Percentiles rank a stretch among this genome's conserved stretches.
These are phyloP conservation scores for Candida berthetii DNA, from an alignment of 805 yeast species.

Conservation along the genomic window DNA sequence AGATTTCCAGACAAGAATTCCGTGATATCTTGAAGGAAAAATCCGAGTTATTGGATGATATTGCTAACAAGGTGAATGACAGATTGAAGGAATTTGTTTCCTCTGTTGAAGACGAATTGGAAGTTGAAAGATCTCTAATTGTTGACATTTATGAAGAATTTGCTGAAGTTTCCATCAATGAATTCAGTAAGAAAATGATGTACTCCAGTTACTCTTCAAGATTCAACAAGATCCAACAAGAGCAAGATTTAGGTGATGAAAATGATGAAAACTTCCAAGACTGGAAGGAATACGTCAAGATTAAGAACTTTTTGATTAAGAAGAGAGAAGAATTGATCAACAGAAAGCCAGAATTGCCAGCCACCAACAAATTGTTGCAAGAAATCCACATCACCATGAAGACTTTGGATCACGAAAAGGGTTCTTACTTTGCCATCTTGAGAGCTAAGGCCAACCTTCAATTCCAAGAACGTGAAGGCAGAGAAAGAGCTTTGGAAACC, in stretches of 20 bases:
- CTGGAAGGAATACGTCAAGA: conserved; percentile 55
- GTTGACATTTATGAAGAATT: conserved; percentile 70
- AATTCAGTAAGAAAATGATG: conserved; percentile 56
- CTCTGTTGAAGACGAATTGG: conserved; percentile 27
- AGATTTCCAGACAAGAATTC: conserved; percentile 39
- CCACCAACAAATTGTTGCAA: conserved; percentile 24
- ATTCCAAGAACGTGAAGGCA: conserved; percentile 47
- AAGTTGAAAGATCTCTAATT: conserved; percentile 34
- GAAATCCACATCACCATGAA: conserved; percentile 34
- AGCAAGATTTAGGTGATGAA: conserved; percentile 13
- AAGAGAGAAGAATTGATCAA: conserved; percentile 47
- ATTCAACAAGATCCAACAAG: conserved; percentile 13
- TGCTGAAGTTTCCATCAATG: conserved; percentile 59
- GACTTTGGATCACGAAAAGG: conserved; percentile 51
- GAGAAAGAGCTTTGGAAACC: conserved; percentile 22
- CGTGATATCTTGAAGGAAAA: conserved; percentile 34
- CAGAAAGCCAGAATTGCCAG: conserved; percentile 23
- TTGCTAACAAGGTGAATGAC: conserved; percentile 25
- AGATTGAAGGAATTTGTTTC: conserved; percentile 24
- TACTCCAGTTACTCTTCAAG: conserved; percentile 19
- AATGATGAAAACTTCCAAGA: conserved; percentile 35
- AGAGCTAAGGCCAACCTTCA: conserved; percentile 54
- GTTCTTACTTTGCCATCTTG: conserved; percentile 49
- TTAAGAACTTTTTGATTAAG: conserved; percentile 48
- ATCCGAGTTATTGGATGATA: conserved; percentile 21